Conservation (phyloP, 345 rosid species). For the Sapria himalayana region DNA sequence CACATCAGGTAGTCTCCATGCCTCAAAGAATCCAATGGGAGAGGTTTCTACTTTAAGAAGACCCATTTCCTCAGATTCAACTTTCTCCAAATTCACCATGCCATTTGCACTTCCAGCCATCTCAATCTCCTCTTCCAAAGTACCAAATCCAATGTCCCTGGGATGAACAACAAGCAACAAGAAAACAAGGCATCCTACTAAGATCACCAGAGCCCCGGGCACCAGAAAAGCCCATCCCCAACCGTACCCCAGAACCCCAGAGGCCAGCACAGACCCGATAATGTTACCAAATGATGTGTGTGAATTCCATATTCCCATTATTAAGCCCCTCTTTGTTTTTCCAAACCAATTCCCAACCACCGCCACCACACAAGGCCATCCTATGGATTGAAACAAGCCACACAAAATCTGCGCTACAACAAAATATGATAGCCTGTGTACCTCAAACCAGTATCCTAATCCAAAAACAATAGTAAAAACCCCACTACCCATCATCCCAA, state of each 20-base stretch:
- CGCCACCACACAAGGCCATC: conserved; percentile 98
- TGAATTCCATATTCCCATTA: conserved; percentile 85
- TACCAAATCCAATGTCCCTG: conserved; percentile 41
- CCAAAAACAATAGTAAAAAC: conserved; percentile 46
- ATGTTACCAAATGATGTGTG: conserved; percentile 79
- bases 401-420: conserved; percentile 47
- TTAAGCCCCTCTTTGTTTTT: conserved; percentile 77
- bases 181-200: conserved; percentile 41
- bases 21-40: conserved; percentile 66
- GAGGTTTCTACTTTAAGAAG: conserved; percentile 14
- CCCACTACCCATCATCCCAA: conserved; percentile 90
- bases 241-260: conserved; percentile 56
- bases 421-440: conserved; percentile 37
- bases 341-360: conserved; percentile 85
- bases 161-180: conserved; percentile 51
- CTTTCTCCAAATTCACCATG: conserved; percentile 20
- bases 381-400: conserved; percentile 81
- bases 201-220: conserved; percentile 50
- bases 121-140: conserved; percentile 28
- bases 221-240: conserved; percentile 96
- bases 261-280: conserved; percentile 57
- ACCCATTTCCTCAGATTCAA: conserved; percentile 35
- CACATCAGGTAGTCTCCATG: conserved; percentile 88
- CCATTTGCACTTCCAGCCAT: conserved; percentile 22
- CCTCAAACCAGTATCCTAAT: conserved; percentile 60